These are phyloP conservation scores for Stipa capillata DNA, from an alignment of 176 grass and related monocot genomes.

Conservation along the genomic window DNA sequence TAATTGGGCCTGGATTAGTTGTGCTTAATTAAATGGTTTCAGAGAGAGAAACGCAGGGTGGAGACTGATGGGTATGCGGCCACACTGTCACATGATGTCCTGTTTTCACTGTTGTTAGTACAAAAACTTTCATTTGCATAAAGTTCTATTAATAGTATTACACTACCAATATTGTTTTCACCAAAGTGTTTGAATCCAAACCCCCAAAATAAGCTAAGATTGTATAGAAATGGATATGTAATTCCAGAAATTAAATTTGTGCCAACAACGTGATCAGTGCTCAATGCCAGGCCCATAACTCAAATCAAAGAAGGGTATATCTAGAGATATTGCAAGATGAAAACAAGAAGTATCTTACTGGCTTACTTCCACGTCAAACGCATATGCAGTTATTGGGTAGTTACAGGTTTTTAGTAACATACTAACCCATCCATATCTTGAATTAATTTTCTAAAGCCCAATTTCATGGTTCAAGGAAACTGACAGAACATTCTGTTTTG, in stretches of 20 bases:
- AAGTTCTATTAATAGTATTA: background rate
- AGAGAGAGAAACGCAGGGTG: background rate
- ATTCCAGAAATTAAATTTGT: background rate
- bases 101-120: background rate
- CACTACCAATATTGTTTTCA: background rate
- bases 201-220: background rate
- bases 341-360: background rate
- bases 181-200: background rate
- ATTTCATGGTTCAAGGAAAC: background rate
- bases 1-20: background rate
- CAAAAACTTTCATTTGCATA: background rate
- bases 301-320: background rate
- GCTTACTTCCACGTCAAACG: background rate
- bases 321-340: background rate
- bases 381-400: background rate
- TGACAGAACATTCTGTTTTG: constrained; percentile 20
- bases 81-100: background rate
- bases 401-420: background rate
- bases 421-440: background rate
- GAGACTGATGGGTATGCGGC: background rate
- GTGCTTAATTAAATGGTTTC: background rate
- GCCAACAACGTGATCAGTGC: background rate
- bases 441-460: background rate
- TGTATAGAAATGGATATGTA: background rate
- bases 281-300: background rate